Evolutionary conservation across 179 eudicot species (phyloP).

Genomic region (Patellifolia procumbens): DNA sequence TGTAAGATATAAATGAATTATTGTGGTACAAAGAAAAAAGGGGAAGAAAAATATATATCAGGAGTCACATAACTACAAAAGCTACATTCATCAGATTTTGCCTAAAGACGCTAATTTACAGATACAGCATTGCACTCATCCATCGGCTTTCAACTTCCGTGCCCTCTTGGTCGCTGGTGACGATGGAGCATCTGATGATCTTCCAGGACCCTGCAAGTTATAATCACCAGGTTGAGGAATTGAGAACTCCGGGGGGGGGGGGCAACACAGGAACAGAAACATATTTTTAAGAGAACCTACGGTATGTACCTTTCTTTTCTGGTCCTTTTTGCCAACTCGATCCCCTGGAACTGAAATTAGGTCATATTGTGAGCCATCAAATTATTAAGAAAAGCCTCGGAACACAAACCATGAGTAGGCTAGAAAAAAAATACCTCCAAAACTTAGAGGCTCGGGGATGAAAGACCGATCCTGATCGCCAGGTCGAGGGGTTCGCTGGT

Average conservation of each 20-base stretch:
- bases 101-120: neutral
- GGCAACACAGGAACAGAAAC: neutral
- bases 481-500: conserved; percentile 60
- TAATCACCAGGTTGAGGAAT: neutral
- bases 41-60: neutral
- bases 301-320: conserved; percentile 75
- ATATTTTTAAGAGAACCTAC: neutral
- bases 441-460: conserved; percentile 60
- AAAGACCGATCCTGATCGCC: conserved; percentile 77
- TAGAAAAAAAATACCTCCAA: conserved; percentile 63
- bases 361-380: conserved; percentile 11
- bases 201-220: conserved; percentile 66
- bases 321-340: conserved; percentile 79
- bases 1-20: neutral
- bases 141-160: conserved; percentile 76
- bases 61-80: neutral
- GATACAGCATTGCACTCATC: conserved; percentile 28
- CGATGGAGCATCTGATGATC: conserved; percentile 69
- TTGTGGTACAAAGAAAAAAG: neutral
- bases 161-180: conserved; percentile 88
- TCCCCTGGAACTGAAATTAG: conserved; percentile 56
- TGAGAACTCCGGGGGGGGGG: neutral
- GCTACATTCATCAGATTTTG: neutral
- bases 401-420: neutral
- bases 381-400: neutral